Evolutionary conservation across 164 flowering plant species (phyloP), one percentile per base, ranked within the genome.

Genomic region (Magnolia sinica): DNA sequence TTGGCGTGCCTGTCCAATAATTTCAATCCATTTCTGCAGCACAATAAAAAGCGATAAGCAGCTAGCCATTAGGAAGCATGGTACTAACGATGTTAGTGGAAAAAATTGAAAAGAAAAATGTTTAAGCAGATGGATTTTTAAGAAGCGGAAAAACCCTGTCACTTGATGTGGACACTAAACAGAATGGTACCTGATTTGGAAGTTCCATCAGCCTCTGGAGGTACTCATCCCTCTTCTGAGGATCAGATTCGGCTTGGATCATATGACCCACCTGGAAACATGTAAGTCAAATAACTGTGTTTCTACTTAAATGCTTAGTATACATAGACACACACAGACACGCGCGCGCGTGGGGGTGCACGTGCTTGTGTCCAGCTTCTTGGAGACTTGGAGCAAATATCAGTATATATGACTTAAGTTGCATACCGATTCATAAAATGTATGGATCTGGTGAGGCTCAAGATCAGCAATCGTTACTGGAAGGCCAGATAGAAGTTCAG

Each of bases 211-310:
- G 81, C 76, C 99, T 87, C 80, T 90, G 94, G 49, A 96, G 77
- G 81, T 92, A 96, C 76, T 92, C 98, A 82, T 94, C 98, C 81
- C 98, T 91, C 85, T 91, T 94, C 76, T 87, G 92, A 45, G 92
- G 88, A 84, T 96, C 99, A 79, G 98, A 85, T 79, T 96, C 99
- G 13, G 99, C 98, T 84, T 93, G 98, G 80, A 96, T 92, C 99
- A 96, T 96, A 49, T 89, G 83, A 73, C 93, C 98, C 78, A 96
- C 98, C 99, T 96, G 83, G 50, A 73, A 73, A 81, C 45, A 31
- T 19, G 18, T 14, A 50, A 37, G 45, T 37, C 7, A 37, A 37
- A 37, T 37, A 37, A 37, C 45, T 37, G 45, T 37, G 45, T 37
- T 37, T 37, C 45, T 37, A 37, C 45, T 37, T 37, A 37, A 68